A percentile compares a stretch with the other conserved stretches of the same genome.
phyloP scores from a whole-genome alignment of 805 yeast genomes.

The Spathaspora boniae region DNA sequence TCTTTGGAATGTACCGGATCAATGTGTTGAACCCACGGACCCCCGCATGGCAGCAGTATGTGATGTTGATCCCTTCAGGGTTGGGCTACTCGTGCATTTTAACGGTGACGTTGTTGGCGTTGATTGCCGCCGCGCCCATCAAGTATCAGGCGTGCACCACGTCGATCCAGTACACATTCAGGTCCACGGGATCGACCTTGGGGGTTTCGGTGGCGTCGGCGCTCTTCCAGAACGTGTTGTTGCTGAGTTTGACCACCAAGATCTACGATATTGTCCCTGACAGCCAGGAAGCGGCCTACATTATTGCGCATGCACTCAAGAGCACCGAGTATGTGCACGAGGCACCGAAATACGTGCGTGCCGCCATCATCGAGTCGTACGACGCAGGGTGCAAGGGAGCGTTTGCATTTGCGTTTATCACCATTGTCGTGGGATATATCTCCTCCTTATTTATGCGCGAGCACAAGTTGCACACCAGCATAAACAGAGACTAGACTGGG shows the following conservation, averaged over 20 bases:
- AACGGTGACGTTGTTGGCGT: conserved; percentile 68
- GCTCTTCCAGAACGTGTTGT: conserved; percentile 53
- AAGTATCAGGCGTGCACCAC: conserved; percentile 81
- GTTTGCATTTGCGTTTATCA: conserved; percentile 44
- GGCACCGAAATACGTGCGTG: conserved; percentile 52
- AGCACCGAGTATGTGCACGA: conserved; percentile 50
- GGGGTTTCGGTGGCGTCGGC: conserved; percentile 74
- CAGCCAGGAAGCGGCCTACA: conserved; percentile 31
- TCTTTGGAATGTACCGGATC: conserved; percentile 44
- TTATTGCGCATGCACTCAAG: conserved; percentile 52
- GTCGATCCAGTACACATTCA: conserved; percentile 83
- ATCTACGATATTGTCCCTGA: conserved; percentile 24
- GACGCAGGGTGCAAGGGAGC: conserved; percentile 51
- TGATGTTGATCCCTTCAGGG: conserved; percentile 52
- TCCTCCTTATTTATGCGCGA: conserved; percentile 52
- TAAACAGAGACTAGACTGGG: conserved; percentile 36
- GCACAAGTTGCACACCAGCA: conserved; percentile 51
- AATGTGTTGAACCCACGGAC: conserved; percentile 21
- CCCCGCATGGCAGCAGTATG: conserved; percentile 17
- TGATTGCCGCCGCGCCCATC: conserved; percentile 70
- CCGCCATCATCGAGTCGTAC: conserved; percentile 49
- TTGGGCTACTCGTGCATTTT: conserved; percentile 63
- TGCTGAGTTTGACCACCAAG: conserved; percentile 15
- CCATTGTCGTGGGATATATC: conserved; percentile 38
- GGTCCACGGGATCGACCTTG: conserved; percentile 82